phyloP scores from a whole-genome alignment of 1,139 yeast species.

The Hyphopichia pseudoburtonii region DNA sequence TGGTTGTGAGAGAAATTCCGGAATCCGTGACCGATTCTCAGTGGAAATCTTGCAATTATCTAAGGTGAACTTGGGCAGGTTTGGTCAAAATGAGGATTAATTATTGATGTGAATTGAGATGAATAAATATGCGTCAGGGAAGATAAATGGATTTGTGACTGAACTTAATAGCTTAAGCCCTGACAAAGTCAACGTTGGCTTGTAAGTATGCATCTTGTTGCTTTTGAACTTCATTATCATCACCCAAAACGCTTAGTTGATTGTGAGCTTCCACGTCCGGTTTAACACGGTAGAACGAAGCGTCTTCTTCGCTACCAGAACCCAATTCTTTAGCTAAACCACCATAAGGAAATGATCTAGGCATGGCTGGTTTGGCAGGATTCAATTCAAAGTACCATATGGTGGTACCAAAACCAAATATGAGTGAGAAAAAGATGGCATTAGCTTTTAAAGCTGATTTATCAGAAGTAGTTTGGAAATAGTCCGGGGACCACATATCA shows the following conservation, averaged over 20 bases:
- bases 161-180: constrained; percentile 25
- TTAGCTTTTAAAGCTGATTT: constrained; percentile 57
- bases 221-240: constrained; percentile 27
- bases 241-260: constrained; percentile 39
- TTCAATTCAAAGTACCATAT: constrained; percentile 59
- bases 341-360: constrained; percentile 71
- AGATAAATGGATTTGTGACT: no score
- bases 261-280: constrained; percentile 43
- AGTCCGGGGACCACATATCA: constrained; percentile 89
- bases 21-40: no score
- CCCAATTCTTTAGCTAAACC: constrained; percentile 78
- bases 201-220: constrained; percentile 34
- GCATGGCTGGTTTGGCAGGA: constrained; percentile 77
- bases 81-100: no score
- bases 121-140: not conserved
- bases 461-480: constrained; percentile 61
- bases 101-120: not conserved
- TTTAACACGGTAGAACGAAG: constrained; percentile 42
- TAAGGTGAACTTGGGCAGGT: no score
- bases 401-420: constrained; percentile 54
- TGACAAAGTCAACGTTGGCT: constrained; percentile 40
- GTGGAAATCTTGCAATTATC: no score
- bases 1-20: no score
- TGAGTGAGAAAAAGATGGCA: constrained; percentile 53
- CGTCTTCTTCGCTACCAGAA: constrained; percentile 53